phyloP scores from a whole-genome alignment of 2,329 filamentous ascomycete genomes.

The Mycosphaerella arachidis region DNA sequence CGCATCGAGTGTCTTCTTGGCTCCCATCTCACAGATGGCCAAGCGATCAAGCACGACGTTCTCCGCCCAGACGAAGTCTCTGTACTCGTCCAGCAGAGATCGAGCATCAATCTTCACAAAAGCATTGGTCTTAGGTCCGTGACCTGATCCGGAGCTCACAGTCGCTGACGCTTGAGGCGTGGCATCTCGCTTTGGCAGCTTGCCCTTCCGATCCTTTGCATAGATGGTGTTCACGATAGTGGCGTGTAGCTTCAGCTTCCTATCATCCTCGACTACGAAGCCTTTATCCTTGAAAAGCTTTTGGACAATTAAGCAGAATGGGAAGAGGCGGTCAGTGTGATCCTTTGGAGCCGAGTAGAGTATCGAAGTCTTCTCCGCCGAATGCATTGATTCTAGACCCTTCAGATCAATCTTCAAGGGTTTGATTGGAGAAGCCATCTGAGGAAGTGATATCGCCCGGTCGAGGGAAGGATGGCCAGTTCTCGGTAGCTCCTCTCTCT shows the following conservation, averaged over 20 bases:
- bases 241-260: constrained; percentile 72
- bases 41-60: constrained; percentile 64
- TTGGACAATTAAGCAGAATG: constrained; percentile 56
- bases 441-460: not conserved
- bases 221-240: constrained; percentile 86
- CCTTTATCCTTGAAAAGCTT: constrained; percentile 52
- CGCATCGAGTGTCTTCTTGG: constrained; percentile 57
- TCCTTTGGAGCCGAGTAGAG: constrained; percentile 63
- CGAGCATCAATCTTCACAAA: constrained; percentile 41
- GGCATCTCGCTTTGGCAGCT: constrained; percentile 14
- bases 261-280: constrained; percentile 54
- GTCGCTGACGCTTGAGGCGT: not conserved
- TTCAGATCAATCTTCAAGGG: constrained; percentile 39
- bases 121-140: constrained; percentile 33
- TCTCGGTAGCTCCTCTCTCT: not conserved
- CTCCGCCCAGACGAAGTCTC: constrained; percentile 66
- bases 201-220: constrained; percentile 43
- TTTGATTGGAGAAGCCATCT: not conserved
- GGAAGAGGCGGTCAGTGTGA: constrained; percentile 45
- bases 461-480: not conserved
- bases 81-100: constrained; percentile 50
- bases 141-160: constrained; percentile 18
- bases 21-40: constrained; percentile 83
- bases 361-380: constrained; percentile 53
- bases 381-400: constrained; percentile 58